Evolutionary conservation across 306 rosid genomes (phyloP), one percentile per base, ranked within the genome.

Genomic region (Sesbania bispinosa): DNA sequence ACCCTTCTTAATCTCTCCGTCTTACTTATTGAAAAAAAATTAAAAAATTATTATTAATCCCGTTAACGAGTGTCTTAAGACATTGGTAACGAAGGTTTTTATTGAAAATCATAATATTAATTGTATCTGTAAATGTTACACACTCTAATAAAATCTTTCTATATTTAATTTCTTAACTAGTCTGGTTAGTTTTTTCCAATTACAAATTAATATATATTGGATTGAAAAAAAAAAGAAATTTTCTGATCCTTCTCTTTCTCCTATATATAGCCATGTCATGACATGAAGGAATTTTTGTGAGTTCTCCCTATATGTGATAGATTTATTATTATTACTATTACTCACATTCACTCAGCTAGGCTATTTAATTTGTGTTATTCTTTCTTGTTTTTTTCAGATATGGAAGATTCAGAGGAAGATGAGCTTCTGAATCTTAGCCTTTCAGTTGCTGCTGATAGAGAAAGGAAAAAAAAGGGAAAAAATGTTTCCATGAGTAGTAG

Each of bases 351-450:
- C 74, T 15, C 20, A 36, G 19, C n/a, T n/a, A 42, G n/a, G 13
- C 21, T 45, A 24, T 43, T 15, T 66, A 32, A 32, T 15, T 23
- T 48, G 62, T 38, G 35, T 62, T 36, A 20, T n/a, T 46, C 58
- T 55, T 2, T 26, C 20, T 55, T 19, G 30, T 16, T 29, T 48
- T 33, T 55, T 63, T 45, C 51, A 72, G 75, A 46, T 39, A 89
- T 89, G 94, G 90, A 84, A 81, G 80, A 78, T 77, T 74, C 85
- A 51, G 86, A 86, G 10, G 87, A 85, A 47, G 93, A 84, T 16
- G 85, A 86, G 86, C 78, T 86, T 67, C 79, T 90, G 81, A 88
- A 81, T 78, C 97, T 90, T 7, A 90, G 84, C 87, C 97, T 90
- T 13, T 84, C 88, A 21, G 86, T 84, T 41, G 85, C 83, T 29